Conservation (phyloP, 495 filamentous ascomycete genomes). For the Tuber brumale region DNA sequence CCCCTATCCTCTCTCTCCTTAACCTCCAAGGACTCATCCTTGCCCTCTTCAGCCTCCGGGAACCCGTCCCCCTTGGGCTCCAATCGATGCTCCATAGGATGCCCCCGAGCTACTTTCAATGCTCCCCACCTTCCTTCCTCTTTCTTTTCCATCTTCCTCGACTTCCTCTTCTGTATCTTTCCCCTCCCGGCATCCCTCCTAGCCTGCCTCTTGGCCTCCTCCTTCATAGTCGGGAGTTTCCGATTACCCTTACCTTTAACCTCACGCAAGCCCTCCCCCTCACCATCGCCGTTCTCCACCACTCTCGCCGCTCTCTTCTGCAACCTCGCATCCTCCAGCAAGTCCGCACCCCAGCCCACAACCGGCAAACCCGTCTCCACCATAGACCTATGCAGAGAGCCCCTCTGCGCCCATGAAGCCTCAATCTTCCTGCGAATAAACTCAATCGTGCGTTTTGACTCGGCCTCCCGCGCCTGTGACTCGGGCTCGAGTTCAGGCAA, state of each 20-base stretch:
- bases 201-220: not conserved
- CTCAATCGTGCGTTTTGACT: constrained; percentile 3
- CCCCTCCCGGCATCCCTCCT: not conserved
- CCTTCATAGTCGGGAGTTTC: not conserved
- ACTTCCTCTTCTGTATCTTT: not conserved
- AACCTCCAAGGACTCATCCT: not conserved
- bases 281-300: not conserved
- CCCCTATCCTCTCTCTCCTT: not conserved
- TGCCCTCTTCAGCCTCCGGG: not conserved
- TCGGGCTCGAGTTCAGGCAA: not conserved
- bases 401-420: not conserved
- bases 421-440: not conserved
- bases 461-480: not conserved
- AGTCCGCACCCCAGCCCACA: not conserved
- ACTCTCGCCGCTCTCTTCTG: not conserved
- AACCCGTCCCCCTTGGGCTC: not conserved
- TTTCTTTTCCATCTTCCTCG: not conserved
- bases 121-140: not conserved
- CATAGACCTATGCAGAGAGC: not conserved
- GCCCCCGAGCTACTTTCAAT: not conserved
- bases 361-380: not conserved
- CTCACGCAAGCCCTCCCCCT: not conserved
- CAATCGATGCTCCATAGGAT: not conserved
- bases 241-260: not conserved
- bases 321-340: constrained; percentile 3